Evolutionary conservation across 306 rosid species (phyloP).

Genomic region (Elaeagnus macrophylla): DNA sequence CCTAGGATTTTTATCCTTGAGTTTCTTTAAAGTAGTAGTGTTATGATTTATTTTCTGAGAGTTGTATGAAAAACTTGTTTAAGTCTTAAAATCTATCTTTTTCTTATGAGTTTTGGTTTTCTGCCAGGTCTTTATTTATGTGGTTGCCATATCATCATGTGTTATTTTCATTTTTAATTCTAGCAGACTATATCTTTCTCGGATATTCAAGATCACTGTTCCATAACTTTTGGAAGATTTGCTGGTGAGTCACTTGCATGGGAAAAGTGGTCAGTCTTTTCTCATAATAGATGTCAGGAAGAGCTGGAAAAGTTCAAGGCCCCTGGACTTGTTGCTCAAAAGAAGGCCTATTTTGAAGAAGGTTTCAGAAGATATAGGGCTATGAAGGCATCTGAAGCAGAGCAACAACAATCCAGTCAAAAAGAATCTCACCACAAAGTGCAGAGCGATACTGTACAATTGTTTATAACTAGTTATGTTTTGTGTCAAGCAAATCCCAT

Average conservation of each 20-base stretch:
- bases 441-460: background rate
- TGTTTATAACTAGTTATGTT: background rate
- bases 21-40: too few species aligned
- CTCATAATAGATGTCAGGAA: constrained; percentile 23
- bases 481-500: background rate
- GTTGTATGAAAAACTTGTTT: too few species aligned
- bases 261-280: constrained; percentile 33
- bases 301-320: constrained; percentile 31
- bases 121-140: too few species aligned
- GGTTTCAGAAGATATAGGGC: constrained; percentile 19
- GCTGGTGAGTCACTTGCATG: constrained; percentile 26
- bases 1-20: too few species aligned
- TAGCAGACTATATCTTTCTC: too few species aligned
- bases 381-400: constrained; percentile 14
- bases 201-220: constrained; percentile 18
- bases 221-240: constrained; percentile 32
- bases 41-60: too few species aligned
- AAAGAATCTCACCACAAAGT: background rate
- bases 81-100: too few species aligned
- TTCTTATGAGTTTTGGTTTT: too few species aligned
- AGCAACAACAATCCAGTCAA: constrained; percentile 11
- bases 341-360: constrained; percentile 33
- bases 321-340: constrained; percentile 32
- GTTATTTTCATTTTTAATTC: too few species aligned
- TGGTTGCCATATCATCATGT: too few species aligned